A percentile compares a stretch with the other conserved stretches of the same genome.
These are phyloP conservation scores for Pichia sp. DNA, from an alignment of 1,139 yeast species.

Conservation along the genomic window DNA sequence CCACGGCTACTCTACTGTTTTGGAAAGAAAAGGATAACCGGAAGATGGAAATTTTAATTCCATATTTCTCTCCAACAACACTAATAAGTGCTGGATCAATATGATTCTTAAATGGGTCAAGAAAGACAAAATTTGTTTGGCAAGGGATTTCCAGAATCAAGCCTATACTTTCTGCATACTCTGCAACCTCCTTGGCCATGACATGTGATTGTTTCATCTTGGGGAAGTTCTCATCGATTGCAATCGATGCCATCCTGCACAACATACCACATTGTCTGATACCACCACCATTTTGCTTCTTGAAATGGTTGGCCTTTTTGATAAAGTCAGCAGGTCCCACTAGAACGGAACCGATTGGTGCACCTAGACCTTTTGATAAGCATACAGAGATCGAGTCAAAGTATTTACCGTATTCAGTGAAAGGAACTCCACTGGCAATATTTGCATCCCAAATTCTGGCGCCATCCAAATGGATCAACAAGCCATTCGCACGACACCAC, in stretches of 20 bases:
- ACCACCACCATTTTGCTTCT: conserved; percentile 94
- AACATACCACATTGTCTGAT: conserved; percentile 84
- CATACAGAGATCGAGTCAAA: conserved; percentile 89
- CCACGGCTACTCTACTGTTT: conserved; percentile 60
- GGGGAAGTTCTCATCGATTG: conserved; percentile 70
- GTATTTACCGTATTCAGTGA: conserved; percentile 66
- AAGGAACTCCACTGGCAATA: conserved; percentile 65
- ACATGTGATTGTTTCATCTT: conserved; percentile 55
- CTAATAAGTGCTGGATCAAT: conserved; percentile 56
- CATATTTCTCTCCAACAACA: conserved; percentile 46
- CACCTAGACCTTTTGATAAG: conserved; percentile 86
- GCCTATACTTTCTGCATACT: conserved; percentile 49
- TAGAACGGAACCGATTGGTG: conserved; percentile 87
- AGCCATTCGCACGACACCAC: conserved; percentile 61
- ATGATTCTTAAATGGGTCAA: conserved; percentile 56
- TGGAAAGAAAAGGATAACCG: conserved; percentile 81
- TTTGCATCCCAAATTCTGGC: conserved; percentile 92
- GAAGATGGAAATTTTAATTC: conserved; percentile 65
- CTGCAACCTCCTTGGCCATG: conserved; percentile 62
- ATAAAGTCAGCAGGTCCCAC: conserved; percentile 65
- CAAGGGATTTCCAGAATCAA: conserved; percentile 68
- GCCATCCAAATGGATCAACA: conserved; percentile 83
- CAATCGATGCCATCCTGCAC: conserved; percentile 76
- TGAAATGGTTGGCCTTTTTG: conserved; percentile 74
- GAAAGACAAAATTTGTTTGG: conserved; percentile 80